A percentile compares a stretch with the other conserved stretches of the same genome.
Evolutionary conservation across 768 basidiomycete genomes (phyloP).

Genomic region (Serendipita sp.): DNA sequence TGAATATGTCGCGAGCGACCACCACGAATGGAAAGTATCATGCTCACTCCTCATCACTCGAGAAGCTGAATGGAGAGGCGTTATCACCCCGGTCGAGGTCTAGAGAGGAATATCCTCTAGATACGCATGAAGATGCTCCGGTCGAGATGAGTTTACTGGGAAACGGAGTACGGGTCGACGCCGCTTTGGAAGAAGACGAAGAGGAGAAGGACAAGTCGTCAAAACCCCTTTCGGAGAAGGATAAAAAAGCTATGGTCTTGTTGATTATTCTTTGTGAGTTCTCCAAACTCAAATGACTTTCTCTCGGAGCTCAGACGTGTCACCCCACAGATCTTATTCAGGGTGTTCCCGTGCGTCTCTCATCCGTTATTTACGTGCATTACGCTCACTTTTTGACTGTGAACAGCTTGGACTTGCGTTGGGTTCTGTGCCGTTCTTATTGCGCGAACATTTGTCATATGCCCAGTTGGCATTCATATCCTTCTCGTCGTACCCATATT

Average conservation of each 20-base stretch:
- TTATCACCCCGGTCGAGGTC: background rate
- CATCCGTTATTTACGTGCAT: background rate
- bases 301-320: background rate
- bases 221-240: conserved; percentile 42
- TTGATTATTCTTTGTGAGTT: conserved; percentile 76
- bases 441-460: conserved; percentile 61
- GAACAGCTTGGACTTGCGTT: conserved; percentile 73
- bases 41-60: background rate
- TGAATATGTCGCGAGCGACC: background rate
- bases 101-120: background rate
- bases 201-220: background rate
- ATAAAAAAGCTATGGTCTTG: conserved; percentile 71
- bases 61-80: background rate
- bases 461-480: conserved; percentile 92
- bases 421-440: conserved; percentile 27
- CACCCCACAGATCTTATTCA: conserved; percentile 36
- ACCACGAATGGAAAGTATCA: background rate
- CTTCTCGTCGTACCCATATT: conserved; percentile 86
- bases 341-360: conserved; percentile 62
- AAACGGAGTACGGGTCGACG: background rate
- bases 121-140: background rate
- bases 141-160: conserved; percentile 1
- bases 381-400: background rate
- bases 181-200: background rate
- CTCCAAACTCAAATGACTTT: background rate